phyloP scores from a whole-genome alignment of 2,329 filamentous ascomycete species.

The Macrophomina tecta region DNA sequence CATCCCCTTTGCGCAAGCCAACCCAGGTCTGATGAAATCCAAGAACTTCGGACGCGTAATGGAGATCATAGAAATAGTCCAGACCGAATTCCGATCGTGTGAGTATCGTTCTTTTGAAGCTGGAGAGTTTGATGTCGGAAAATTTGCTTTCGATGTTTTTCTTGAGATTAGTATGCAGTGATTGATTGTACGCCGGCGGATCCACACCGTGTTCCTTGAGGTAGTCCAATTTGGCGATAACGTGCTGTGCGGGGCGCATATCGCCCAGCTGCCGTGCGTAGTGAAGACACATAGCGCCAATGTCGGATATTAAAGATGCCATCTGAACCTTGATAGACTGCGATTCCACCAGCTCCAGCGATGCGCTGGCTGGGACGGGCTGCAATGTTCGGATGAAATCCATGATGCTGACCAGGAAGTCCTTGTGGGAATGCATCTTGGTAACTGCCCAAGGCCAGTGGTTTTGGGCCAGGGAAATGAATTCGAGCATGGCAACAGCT shows the following conservation, averaged over 20 bases:
- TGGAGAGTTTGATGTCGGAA: slow-evolving; percentile 71
- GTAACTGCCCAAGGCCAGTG: slow-evolving; percentile 96
- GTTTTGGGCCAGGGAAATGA: slow-evolving; percentile 86
- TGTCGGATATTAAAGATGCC: slow-evolving; percentile 83
- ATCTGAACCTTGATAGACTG: slow-evolving; percentile 57
- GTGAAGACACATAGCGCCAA: slow-evolving; percentile 89
- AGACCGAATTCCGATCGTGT: slow-evolving; percentile 70
- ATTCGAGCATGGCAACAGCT: slow-evolving; percentile 79
- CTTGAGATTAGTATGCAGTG: slow-evolving; percentile 82
- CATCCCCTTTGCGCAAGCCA: slow-evolving; percentile 62
- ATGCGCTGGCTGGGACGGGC: slow-evolving; percentile 60
- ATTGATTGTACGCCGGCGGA: slow-evolving; percentile 84
- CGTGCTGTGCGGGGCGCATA: slow-evolving; percentile 68
- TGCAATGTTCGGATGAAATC: slow-evolving; percentile 70
- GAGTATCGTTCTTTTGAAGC: slow-evolving; percentile 79
- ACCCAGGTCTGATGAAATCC: slow-evolving; percentile 78
- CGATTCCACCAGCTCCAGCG: slow-evolving; percentile 34
- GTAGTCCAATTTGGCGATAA: slow-evolving; percentile 79
- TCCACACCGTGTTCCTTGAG: slow-evolving; percentile 78
- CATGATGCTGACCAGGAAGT: slow-evolving; percentile 75
- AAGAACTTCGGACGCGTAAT: slow-evolving; percentile 77
- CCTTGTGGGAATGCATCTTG: slow-evolving; percentile 73
- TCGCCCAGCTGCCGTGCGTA: slow-evolving; percentile 79
- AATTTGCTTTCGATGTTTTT: slow-evolving; percentile 85
- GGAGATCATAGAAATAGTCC: slow-evolving; percentile 84